Evolutionary conservation across 108 stramenopile species (phyloP).

Genomic region (Nitzschia sp.): DNA sequence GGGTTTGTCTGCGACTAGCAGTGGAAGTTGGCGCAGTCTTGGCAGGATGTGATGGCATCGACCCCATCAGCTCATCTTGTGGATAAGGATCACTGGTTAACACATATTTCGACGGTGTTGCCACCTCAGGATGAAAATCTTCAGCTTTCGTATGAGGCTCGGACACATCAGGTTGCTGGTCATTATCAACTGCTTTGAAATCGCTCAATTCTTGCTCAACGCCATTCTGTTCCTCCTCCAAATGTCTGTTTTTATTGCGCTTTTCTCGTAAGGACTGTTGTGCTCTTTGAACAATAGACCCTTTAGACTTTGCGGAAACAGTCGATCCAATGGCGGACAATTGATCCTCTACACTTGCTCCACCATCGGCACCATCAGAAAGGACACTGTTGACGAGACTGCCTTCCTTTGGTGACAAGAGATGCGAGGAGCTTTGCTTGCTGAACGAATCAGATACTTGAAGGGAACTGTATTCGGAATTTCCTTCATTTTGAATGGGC

Average conservation of each 20-base stretch:
- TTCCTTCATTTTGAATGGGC: background rate
- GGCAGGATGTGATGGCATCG: background rate
- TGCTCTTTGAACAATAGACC: slow-evolving; percentile 4
- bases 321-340: background rate
- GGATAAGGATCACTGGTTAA: background rate
- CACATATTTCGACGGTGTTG: background rate
- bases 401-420: too few species aligned
- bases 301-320: background rate
- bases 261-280: slow-evolving; percentile 5
- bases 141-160: background rate
- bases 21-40: background rate
- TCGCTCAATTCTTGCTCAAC: background rate
- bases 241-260: background rate
- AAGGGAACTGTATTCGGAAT: slow-evolving; percentile 7
- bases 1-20: background rate
- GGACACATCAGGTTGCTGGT: background rate
- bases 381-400: too few species aligned
- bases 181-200: background rate
- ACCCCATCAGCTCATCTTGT: too few species aligned
- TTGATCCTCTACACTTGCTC: background rate
- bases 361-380: background rate
- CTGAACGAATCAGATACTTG: slow-evolving; percentile 14
- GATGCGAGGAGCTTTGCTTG: background rate
- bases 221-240: background rate
- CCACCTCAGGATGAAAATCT: background rate